These are phyloP conservation scores for Candida stauntonica DNA, from an alignment of 805 yeast genomes.

Conservation along the genomic window DNA sequence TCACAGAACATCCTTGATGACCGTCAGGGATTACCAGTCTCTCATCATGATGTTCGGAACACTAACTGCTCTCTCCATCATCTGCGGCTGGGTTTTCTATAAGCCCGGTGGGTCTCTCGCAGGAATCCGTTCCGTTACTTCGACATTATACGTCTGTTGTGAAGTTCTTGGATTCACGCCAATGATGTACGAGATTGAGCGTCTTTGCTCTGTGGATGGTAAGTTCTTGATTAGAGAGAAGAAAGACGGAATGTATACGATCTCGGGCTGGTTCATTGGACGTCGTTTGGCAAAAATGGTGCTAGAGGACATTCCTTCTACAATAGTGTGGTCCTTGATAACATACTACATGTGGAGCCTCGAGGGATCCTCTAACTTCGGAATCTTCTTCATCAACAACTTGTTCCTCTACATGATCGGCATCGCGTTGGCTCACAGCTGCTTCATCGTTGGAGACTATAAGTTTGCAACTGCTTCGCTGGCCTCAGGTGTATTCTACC, in stretches of 20 bases:
- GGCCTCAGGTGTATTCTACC: constrained; percentile 21
- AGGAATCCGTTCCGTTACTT: constrained; percentile 60
- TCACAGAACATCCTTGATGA: constrained; percentile 40
- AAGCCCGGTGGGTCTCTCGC: constrained; percentile 54
- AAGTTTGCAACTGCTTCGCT: constrained; percentile 20
- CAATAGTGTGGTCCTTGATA: constrained; percentile 53
- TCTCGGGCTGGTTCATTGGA: constrained; percentile 23
- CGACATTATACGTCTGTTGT: constrained; percentile 47
- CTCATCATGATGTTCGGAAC: constrained; percentile 38
- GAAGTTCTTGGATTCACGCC: constrained; percentile 54
- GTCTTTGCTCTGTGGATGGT: constrained; percentile 52
- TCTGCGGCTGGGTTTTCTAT: constrained; percentile 76
- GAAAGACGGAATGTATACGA: constrained; percentile 21
- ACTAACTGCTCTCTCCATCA: constrained; percentile 47
- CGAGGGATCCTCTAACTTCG: constrained; percentile 46
- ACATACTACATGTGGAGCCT: constrained; percentile 80
- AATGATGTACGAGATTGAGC: constrained; percentile 52
- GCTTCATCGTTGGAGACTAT: constrained; percentile 19
- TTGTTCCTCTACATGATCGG: constrained; percentile 54
- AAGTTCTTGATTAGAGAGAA: constrained; percentile 45
- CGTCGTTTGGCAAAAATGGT: constrained; percentile 61
- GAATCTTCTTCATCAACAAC: constrained; percentile 55
- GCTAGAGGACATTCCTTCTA: constrained; percentile 64
- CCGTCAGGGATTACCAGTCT: constrained; percentile 49
- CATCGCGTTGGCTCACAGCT: constrained; percentile 47